These are phyloP conservation scores for Raphanus sativus DNA, from an alignment of 345 rosid species.

Conservation along the genomic window DNA sequence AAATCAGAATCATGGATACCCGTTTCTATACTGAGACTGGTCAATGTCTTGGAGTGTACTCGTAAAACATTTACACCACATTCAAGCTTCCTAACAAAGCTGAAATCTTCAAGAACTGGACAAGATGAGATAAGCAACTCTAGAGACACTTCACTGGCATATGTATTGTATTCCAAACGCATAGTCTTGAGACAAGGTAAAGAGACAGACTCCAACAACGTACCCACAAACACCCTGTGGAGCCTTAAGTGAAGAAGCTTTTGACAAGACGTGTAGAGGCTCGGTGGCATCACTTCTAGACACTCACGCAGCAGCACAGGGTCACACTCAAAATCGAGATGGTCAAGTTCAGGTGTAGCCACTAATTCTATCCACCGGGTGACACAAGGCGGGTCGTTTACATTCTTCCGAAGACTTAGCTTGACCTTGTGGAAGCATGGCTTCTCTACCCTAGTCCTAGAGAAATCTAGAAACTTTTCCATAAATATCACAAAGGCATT, in stretches of 20 bases:
- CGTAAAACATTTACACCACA: no score
- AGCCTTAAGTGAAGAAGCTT: no score
- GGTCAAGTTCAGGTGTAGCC: neutral
- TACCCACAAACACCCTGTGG: no score
- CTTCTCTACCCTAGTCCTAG: neutral
- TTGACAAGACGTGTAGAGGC: neutral
- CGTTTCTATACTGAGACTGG: no score
- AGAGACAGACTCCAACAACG: neutral
- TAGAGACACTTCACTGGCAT: neutral
- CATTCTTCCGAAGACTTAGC: neutral
- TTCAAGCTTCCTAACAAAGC: neutral
- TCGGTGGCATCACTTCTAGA: neutral
- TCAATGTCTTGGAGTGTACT: no score
- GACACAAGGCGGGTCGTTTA: neutral
- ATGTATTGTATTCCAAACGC: neutral
- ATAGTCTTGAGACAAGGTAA: constrained; percentile 8
- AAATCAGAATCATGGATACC: no score
- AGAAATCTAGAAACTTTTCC: neutral
- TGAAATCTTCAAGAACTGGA: neutral
- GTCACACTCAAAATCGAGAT: constrained; percentile 13
- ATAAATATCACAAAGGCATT: neutral
- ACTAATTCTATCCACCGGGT: constrained; percentile 1
- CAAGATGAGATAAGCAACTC: constrained; percentile 4
- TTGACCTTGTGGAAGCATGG: constrained; percentile 1
- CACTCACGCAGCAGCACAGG: neutral